A percentile compares a stretch with the other conserved stretches of the same genome.
Conservation (phyloP, 768 basidiomycete species). For the Russula olivacea region DNA sequence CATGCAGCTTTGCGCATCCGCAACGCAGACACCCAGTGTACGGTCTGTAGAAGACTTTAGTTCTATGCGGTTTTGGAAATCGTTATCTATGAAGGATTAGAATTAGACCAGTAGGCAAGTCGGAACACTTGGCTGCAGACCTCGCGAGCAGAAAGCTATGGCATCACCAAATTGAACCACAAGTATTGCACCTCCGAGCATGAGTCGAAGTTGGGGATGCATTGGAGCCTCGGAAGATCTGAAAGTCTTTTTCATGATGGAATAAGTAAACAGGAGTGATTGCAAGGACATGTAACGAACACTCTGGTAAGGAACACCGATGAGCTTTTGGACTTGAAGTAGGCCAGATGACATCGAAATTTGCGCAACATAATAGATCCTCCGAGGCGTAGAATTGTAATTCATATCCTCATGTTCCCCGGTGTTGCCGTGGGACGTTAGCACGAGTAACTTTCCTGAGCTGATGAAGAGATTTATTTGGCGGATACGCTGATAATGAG, state of each 20-base stretch:
- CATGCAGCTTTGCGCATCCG: conserved; percentile 43
- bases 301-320: conserved; percentile 68
- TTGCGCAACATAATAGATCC: conserved; percentile 59
- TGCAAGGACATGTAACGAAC: conserved; percentile 38
- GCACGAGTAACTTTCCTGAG: conserved; percentile 48
- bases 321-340: conserved; percentile 46
- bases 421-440: conserved; percentile 61
- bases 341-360: conserved; percentile 39
- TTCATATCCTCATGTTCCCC: conserved; percentile 44
- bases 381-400: conserved; percentile 41
- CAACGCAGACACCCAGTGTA: conserved; percentile 64
- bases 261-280: neutral
- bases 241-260: conserved; percentile 43
- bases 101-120: neutral
- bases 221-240: conserved; percentile 57
- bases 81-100: conserved; percentile 44
- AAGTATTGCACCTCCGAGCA: conserved; percentile 53
- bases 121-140: conserved; percentile 33
- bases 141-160: conserved; percentile 62
- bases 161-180: conserved; percentile 73
- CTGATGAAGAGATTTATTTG: conserved; percentile 28
- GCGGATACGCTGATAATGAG: neutral
- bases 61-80: conserved; percentile 66
- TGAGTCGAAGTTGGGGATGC: conserved; percentile 60
- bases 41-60: conserved; percentile 62